Base-by-base conservation (phyloP, 768 basidiomycete species). In the Sporobolomyces phaffii region DNA sequence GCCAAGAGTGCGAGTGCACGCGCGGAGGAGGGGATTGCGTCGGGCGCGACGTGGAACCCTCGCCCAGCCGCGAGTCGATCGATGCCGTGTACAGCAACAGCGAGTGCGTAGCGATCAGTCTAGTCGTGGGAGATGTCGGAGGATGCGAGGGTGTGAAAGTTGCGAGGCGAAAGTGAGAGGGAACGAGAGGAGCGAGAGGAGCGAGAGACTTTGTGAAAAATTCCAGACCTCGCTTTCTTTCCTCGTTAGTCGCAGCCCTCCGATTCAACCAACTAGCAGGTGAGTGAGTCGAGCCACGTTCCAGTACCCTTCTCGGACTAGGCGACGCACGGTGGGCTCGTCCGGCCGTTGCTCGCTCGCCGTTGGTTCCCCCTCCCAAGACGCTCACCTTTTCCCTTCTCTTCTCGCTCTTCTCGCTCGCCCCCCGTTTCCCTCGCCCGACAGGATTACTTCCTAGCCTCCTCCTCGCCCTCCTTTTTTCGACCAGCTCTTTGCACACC, bases 241-340 rank as follows among this genome's bases (percentile, higher is more conserved):
- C 22, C 24, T 38, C 34, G 38, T 57, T 41, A 53, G 54, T 56
- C 43, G 54, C 54, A 22, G 13, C 56, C 56, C 56, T 53, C 31
- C 43, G 41, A 47, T 22, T 53, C 56, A 58, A 31, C 56, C 56
- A 44, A 44, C 28, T 44, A 54, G 49, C 62, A 62, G 62, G 62
- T 62, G 40, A 50, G 60, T 60, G 26, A 60, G 47, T 40, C 38
- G 17, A 45, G 17, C 26, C n/a, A n/a, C 60, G 33, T 40, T 24
- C 2, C 22, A n/a, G 22, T 29, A 18, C 47, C 50, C n/a, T n/a
- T 26, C 34, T 29, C 3, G 10, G 29, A 10, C 60, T 8, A 20
- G 45, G 22, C 22, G 44, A n/a, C 29, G 15, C 47, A n/a, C 20
- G 7, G 41, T 36, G 14, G 10, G 17, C 31, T 28, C 53, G 38